Evolutionary conservation across 306 rosid genomes (phyloP).

Genomic region (Sindora glabra): DNA sequence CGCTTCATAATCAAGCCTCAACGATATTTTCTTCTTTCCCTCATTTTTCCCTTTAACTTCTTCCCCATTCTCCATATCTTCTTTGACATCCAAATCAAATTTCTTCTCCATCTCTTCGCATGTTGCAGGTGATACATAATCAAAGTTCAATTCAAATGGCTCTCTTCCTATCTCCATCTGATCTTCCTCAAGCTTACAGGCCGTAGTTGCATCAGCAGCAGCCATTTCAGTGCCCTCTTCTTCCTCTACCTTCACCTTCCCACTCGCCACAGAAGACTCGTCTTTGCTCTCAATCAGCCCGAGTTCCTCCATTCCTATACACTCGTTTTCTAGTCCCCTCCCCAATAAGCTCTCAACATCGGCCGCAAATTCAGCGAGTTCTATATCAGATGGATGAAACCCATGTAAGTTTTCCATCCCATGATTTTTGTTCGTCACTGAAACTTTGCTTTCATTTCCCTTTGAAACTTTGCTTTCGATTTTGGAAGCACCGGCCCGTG

Average conservation of each 20-base stretch:
- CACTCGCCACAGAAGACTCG: constrained; percentile 13
- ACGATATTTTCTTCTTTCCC: constrained; percentile 33
- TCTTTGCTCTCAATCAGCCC: constrained; percentile 49
- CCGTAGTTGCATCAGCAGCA: not conserved
- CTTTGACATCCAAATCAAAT: not conserved
- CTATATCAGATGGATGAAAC: constrained; percentile 54
- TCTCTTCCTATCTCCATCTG: constrained; percentile 49
- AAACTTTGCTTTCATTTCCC: not conserved
- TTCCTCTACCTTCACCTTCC: constrained; percentile 43
- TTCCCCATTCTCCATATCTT: not conserved
- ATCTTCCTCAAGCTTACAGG: constrained; percentile 17
- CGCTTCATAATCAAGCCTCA: constrained; percentile 73
- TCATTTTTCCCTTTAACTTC: not conserved
- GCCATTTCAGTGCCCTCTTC: constrained; percentile 12
- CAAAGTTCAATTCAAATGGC: constrained; percentile 49
- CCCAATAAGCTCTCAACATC: constrained; percentile 89
- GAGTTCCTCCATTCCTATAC: constrained; percentile 71
- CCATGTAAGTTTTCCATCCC: constrained; percentile 36
- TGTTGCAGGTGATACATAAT: constrained; percentile 32
- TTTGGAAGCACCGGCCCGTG: not conserved
- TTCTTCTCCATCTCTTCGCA: constrained; percentile 34
- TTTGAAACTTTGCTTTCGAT: not conserved
- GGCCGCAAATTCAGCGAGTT: constrained; percentile 77
- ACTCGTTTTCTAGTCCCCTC: constrained; percentile 55
- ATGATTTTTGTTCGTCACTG: not conserved